Conservation (phyloP, 768 basidiomycete genomes). For the Lentinula sp. region DNA sequence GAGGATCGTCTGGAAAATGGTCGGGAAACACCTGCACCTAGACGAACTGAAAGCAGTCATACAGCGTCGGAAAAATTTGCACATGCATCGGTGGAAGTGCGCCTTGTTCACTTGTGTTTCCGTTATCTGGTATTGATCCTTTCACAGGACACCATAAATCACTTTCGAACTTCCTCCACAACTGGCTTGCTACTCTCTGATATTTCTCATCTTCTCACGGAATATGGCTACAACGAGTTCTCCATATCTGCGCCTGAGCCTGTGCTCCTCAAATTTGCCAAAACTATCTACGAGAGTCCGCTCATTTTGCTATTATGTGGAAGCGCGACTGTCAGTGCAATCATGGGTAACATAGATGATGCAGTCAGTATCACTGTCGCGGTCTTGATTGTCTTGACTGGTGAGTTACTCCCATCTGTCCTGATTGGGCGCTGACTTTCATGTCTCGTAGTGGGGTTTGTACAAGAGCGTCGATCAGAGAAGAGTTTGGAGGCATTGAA, state of each 20-base stretch:
- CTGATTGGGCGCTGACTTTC: constrained; percentile 12
- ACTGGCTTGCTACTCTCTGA: constrained; percentile 59
- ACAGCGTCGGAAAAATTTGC: constrained; percentile 69
- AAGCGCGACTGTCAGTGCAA: constrained; percentile 81
- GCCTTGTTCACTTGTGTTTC: constrained; percentile 15
- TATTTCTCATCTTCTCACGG: constrained; percentile 56
- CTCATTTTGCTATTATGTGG: constrained; percentile 86
- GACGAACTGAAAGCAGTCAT: constrained; percentile 29
- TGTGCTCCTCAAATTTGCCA: constrained; percentile 79
- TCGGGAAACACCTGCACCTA: constrained; percentile 23
- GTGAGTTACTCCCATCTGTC: constrained; percentile 32
- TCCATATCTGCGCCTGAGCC: constrained; percentile 80
- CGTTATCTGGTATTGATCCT: constrained; percentile 4
- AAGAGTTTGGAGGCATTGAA: constrained; percentile 92
- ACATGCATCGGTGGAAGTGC: constrained; percentile 57
- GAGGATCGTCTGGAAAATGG: constrained; percentile 34
- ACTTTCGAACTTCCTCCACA: constrained; percentile 60
- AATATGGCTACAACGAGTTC: constrained; percentile 92
- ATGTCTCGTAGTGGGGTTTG: constrained; percentile 69
- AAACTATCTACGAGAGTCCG: constrained; percentile 94
- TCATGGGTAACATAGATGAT: constrained; percentile 96
- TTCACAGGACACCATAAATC: constrained; percentile 63
- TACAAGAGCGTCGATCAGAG: constrained; percentile 93
- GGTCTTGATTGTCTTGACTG: constrained; percentile 88
- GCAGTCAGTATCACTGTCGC: constrained; percentile 91